Percentiles rank a stretch among this genome's conserved stretches.
These are phyloP conservation scores for Apodospora peruviana DNA, from an alignment of 495 filamentous ascomycete species.

Conservation along the genomic window DNA sequence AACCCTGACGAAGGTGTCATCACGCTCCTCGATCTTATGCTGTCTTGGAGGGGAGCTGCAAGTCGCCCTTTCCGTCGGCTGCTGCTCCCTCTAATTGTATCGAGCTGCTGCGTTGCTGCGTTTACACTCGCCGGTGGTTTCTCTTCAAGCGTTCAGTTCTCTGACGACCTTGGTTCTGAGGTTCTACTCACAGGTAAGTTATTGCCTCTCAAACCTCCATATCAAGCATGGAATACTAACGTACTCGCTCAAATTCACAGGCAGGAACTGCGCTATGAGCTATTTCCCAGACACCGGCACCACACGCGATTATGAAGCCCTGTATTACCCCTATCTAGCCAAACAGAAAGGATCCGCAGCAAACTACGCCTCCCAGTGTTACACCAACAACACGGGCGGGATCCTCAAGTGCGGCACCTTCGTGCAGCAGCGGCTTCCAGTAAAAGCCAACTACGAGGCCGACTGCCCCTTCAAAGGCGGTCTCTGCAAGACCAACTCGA, in stretches of 20 bases:
- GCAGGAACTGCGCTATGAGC: not conserved
- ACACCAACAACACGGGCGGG: not conserved
- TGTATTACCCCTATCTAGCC: not conserved
- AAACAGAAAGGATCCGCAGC: not conserved
- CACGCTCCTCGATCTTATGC: not conserved
- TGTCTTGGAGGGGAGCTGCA: not conserved
- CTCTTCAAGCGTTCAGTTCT: constrained; percentile 9
- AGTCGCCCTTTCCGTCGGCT: not conserved
- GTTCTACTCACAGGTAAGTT: constrained; percentile 5
- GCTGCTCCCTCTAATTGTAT: not conserved
- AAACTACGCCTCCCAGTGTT: constrained; percentile 17
- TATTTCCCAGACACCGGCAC: not conserved
- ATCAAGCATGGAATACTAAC: not conserved
- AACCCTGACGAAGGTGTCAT: constrained; percentile 1
- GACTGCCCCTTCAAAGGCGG: constrained; percentile 11
- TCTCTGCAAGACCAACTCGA: constrained; percentile 3
- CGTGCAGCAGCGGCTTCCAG: not conserved
- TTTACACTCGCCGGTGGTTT: constrained; percentile 7
- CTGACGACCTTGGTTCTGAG: constrained; percentile 1
- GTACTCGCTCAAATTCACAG: not conserved
- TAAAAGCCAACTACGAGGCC: not conserved
- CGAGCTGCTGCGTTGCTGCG: not conserved
- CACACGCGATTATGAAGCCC: not conserved
- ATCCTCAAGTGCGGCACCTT: constrained; percentile 1
- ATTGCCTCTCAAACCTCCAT: no score